A percentile compares a stretch with the other conserved stretches of the same genome.
phyloP scores from a whole-genome alignment of 495 filamentous ascomycete genomes.

The Parathielavia hyrcaniae region DNA sequence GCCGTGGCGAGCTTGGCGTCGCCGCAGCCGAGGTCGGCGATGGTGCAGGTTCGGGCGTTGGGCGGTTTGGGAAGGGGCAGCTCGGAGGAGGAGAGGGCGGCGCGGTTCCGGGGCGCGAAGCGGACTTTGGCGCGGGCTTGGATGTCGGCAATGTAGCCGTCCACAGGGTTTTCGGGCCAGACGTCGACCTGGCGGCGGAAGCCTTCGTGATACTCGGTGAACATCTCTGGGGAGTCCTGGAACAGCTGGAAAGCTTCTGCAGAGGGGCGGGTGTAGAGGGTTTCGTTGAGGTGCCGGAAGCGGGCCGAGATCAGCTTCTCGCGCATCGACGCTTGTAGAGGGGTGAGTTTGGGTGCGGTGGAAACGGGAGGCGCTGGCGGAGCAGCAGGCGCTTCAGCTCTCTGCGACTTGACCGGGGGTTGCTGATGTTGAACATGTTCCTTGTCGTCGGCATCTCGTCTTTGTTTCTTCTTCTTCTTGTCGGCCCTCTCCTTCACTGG shows the following conservation, averaged over 20 bases:
- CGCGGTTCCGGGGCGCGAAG: conserved; percentile 32
- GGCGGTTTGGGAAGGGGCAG: conserved; percentile 34
- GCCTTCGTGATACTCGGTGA: conserved; percentile 87
- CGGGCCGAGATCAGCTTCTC: conserved; percentile 87
- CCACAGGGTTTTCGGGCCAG: conserved; percentile 94
- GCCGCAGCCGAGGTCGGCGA: conserved; percentile 64
- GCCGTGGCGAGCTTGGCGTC: conserved; percentile 61
- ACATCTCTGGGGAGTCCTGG: conserved; percentile 74
- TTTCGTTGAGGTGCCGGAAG: conserved; percentile 95
- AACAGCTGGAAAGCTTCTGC: conserved; percentile 71
- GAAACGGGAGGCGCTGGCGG: conserved; percentile 23
- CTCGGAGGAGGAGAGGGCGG: conserved; percentile 17
- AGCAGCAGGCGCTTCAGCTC: conserved; percentile 14
- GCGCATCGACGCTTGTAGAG: conserved; percentile 87
- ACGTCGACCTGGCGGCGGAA: conserved; percentile 90
- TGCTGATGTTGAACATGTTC: conserved; percentile 10
- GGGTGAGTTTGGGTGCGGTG: conserved; percentile 59
- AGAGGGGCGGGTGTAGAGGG: conserved; percentile 88
- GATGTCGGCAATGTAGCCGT: conserved; percentile 67
- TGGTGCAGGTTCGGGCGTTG: conserved; percentile 55
- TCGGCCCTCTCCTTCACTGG: conserved; percentile 18
- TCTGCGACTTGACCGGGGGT: background rate
- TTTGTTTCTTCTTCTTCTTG: conserved; percentile 14
- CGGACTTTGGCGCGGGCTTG: conserved; percentile 45
- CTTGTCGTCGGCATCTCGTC: background rate